Evolutionary conservation across 2,329 filamentous ascomycete species (phyloP).

Genomic region (Colletotrichum costaricense): DNA sequence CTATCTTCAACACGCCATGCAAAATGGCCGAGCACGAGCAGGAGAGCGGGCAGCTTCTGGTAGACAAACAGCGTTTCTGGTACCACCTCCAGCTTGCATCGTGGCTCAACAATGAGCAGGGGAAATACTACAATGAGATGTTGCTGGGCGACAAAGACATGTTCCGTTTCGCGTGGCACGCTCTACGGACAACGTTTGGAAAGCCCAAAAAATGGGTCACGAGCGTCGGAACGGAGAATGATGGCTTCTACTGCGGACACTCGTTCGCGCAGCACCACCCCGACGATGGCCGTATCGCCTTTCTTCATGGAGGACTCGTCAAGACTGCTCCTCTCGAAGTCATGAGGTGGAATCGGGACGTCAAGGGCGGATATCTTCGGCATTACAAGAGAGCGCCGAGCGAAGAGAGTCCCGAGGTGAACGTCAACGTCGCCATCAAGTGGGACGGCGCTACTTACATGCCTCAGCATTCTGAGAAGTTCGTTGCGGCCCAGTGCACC

Average conservation of each 20-base stretch:
- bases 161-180: slow-evolving; percentile 31
- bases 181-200: slow-evolving; percentile 10
- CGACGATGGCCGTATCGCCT: slow-evolving; percentile 21
- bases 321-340: slow-evolving; percentile 25
- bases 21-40: slow-evolving; percentile 29
- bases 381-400: slow-evolving; percentile 22
- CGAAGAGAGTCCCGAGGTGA: slow-evolving; percentile 17
- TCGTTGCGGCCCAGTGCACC: slow-evolving; percentile 20
- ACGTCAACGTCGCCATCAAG: slow-evolving; percentile 20
- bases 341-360: slow-evolving; percentile 21
- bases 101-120: slow-evolving; percentile 29
- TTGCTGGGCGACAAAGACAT: slow-evolving; percentile 29
- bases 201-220: slow-evolving; percentile 21
- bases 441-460: slow-evolving; percentile 24
- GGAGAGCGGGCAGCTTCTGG: slow-evolving; percentile 20
- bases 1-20: slow-evolving; percentile 23
- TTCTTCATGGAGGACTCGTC: slow-evolving; percentile 22
- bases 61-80: slow-evolving; percentile 28
- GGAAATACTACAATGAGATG: slow-evolving; percentile 17
- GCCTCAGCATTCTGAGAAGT: slow-evolving; percentile 1
- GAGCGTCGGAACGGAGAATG: slow-evolving; percentile 26
- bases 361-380: slow-evolving; percentile 14
- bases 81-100: slow-evolving; percentile 29
- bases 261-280: slow-evolving; percentile 30
- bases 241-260: slow-evolving; percentile 25